Percentiles rank a stretch among this genome's conserved stretches.
Evolutionary conservation across 2,329 filamentous ascomycete species (phyloP).

Genomic region (Xylariales sp.): DNA sequence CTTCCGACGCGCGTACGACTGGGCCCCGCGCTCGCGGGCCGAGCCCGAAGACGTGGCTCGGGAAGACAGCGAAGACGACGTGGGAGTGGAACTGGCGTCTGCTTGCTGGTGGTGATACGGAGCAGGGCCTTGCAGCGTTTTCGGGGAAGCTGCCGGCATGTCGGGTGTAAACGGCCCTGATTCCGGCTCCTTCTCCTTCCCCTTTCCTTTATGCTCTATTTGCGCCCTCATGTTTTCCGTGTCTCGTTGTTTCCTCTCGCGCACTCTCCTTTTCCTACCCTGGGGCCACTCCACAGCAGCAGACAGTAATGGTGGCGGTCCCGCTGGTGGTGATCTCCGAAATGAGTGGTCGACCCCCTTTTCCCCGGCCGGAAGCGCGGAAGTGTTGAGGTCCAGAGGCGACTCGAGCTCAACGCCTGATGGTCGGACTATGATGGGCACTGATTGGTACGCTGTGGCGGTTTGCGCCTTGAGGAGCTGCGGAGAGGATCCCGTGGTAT

Average conservation of each 20-base stretch:
- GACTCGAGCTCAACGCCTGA: conserved; percentile 31
- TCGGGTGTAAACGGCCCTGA: conserved; percentile 31
- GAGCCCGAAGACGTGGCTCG: conserved; percentile 19
- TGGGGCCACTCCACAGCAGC: conserved; percentile 10
- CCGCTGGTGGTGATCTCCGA: conserved; percentile 25
- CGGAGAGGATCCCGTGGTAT: conserved; percentile 50
- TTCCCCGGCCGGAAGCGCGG: conserved; percentile 28
- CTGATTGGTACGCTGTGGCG: conserved; percentile 47
- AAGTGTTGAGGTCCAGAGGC: conserved; percentile 41
- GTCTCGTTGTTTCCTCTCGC: conserved; percentile 44
- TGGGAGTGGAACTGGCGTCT: conserved; percentile 22
- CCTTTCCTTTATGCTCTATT: conserved; percentile 21
- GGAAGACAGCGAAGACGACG: conserved; percentile 34
- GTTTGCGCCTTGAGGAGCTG: conserved; percentile 51
- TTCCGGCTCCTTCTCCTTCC: conserved; percentile 35
- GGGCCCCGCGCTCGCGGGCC: conserved; percentile 18
- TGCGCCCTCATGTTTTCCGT: conserved; percentile 36
- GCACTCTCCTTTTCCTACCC: conserved; percentile 41
- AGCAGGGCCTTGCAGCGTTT: conserved; percentile 16
- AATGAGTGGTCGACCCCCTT: conserved; percentile 22
- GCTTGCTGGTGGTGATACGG: conserved; percentile 6
- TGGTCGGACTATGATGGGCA: conserved; percentile 46
- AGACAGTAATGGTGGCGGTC: conserved; percentile 13
- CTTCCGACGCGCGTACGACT: conserved; percentile 37
- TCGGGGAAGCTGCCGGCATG: conserved; percentile 24